Evolutionary conservation across 1,284 basidiomycete species (phyloP), one percentile per base, ranked within the genome.

Genomic region (Blastosporella zonata): DNA sequence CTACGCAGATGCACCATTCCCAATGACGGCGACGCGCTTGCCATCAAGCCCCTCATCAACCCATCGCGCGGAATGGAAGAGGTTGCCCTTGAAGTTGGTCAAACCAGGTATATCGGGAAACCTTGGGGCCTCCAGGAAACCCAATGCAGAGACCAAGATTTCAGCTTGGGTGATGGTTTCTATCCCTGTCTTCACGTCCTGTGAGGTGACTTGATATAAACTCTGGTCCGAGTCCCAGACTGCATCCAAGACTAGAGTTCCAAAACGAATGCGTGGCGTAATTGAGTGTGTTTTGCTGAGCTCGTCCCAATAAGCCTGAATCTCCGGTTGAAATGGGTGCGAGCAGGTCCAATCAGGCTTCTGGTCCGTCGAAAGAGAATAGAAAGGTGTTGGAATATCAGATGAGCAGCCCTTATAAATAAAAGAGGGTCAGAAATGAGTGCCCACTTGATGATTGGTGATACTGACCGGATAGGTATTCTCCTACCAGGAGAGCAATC

Each of bases 1-100:
- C 40, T 67, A 78, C 61, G 70, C 73, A 33, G 75, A 76, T 15
- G 75, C 71, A 1, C 76, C 79, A 53, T 76, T 79, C 17, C 59
- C 60, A 47, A 62, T 56, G 17, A 62, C 55, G 22, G 59, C 60
- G 13, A 62, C 59, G 20, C 46, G 50, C 43, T 60, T 60, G 9
- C 50, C 53, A 12, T 50, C 47, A 9, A 62, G 43, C 7, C 55
- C 47, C 4, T 37, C 43, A 15, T 57, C 47, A 1, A 36, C 27
- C 59, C 60, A 60, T 37, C 53, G 46, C 5, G 55, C 59, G 12
- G 57, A 60, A 42, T 61, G 60, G 25, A 60, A 60, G 0, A 54
- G 2, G 2, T 31, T 20, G 17, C 59, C 59, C 20, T 47, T 29
- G 29, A 61, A 59, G n/a, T 52, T 45, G 28, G 47, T 41, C 10